Percentiles rank a stretch among this genome's conserved stretches.
phyloP scores from a whole-genome alignment of 108 stramenopile species.

The Poteriospumella lacustris region DNA sequence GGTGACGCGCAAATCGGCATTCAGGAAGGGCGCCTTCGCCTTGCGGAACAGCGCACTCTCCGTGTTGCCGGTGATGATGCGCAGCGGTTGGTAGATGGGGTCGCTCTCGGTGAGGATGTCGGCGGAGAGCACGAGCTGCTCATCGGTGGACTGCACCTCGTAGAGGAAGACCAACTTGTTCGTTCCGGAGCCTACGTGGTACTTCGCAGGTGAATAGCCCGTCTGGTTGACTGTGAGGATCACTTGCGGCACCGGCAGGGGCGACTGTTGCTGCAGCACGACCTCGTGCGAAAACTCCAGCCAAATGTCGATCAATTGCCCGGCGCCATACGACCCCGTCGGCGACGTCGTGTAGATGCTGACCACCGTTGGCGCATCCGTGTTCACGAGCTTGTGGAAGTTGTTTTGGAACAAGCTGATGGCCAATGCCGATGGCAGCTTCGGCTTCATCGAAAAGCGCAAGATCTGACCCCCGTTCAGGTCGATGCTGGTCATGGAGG shows the following conservation, averaged over 20 bases:
- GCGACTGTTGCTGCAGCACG: background rate
- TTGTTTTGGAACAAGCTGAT: background rate
- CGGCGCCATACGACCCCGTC: background rate
- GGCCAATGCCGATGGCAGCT: background rate
- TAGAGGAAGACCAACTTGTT: slow-evolving; percentile 10
- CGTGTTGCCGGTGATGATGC: background rate
- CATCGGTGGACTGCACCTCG: background rate
- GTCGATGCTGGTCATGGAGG: background rate
- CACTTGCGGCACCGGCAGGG: background rate
- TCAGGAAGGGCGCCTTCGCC: background rate
- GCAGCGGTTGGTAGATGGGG: background rate
- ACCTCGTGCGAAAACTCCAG: slow-evolving; percentile 14
- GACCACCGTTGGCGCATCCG: background rate
- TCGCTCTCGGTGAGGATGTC: background rate
- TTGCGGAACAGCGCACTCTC: background rate
- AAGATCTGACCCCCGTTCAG: too few relatives aligned
- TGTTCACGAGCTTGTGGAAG: background rate
- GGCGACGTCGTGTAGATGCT: background rate
- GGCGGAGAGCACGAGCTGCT: background rate
- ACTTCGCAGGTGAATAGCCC: background rate
- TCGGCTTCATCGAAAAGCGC: too few relatives aligned
- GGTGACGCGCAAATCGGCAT: too few relatives aligned
- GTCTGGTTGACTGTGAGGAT: background rate
- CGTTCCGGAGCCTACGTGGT: slow-evolving; percentile 16
- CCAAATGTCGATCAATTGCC: background rate